A percentile compares a stretch with the other conserved stretches of the same genome.
phyloP scores from a whole-genome alignment of 306 rosid genomes.

The Malus sylvestris region DNA sequence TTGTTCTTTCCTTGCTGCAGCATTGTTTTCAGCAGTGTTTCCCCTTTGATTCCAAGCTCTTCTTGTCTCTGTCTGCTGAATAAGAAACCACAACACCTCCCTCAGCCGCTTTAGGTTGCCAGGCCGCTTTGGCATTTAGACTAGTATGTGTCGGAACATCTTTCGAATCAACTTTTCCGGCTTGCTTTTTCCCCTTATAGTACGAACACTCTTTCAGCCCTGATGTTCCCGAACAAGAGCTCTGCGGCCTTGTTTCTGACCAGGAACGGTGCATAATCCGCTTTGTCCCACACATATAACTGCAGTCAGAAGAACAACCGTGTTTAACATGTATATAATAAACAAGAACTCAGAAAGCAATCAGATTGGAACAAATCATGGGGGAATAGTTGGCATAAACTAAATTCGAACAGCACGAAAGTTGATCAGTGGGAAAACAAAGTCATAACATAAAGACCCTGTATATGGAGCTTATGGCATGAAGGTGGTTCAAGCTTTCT shows the following conservation, averaged over 20 bases:
- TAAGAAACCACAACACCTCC: slow-evolving; percentile 25
- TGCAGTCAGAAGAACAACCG: slow-evolving; percentile 26
- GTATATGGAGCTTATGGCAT: slow-evolving; percentile 52
- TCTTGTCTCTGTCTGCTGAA: slow-evolving; percentile 12
- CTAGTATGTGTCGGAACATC: slow-evolving; percentile 9
- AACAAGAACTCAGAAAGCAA: background rate
- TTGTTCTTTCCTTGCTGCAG: slow-evolving; percentile 60
- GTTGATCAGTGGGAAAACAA: background rate
- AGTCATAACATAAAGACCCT: slow-evolving; percentile 73
- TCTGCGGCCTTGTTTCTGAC: slow-evolving; percentile 73
- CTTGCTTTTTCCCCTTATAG: slow-evolving; percentile 29
- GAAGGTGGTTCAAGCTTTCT: slow-evolving; percentile 53
- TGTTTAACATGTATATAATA: background rate
- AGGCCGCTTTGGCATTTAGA: background rate
- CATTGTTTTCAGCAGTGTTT: slow-evolving; percentile 41
- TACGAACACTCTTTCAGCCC: slow-evolving; percentile 54
- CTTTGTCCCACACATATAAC: slow-evolving; percentile 76
- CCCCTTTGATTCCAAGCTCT: slow-evolving; percentile 17
- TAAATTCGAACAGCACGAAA: background rate
- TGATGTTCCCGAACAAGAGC: slow-evolving; percentile 72
- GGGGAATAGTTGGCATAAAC: background rate
- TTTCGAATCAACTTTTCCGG: slow-evolving; percentile 5
- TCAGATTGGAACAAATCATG: background rate
- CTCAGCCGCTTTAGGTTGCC: slow-evolving; percentile 7
- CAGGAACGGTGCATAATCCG: slow-evolving; percentile 52